Conservation (phyloP, 2,329 filamentous ascomycete species). For the Helotiales sp. region DNA sequence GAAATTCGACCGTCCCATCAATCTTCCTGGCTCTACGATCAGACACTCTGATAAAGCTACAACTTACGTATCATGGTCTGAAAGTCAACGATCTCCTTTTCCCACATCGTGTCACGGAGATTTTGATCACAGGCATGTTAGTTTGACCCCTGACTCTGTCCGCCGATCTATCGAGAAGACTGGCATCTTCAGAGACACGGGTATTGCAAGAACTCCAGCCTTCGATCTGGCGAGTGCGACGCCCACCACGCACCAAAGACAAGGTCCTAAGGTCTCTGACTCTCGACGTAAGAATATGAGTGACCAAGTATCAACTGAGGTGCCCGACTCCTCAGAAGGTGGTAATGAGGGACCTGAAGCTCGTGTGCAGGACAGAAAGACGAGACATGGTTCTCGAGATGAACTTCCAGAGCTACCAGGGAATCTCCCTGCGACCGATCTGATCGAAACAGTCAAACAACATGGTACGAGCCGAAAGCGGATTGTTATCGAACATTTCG, state of each 20-base stretch:
- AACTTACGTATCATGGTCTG: constrained; percentile 39
- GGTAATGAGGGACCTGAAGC: not conserved
- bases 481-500: constrained; percentile 26
- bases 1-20: not conserved
- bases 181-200: constrained; percentile 39
- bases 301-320: not conserved
- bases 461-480: not conserved
- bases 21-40: not conserved
- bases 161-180: constrained; percentile 34
- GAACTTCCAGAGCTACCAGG: not conserved
- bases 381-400: not conserved
- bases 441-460: not conserved
- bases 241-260: not conserved
- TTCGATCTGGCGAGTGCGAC: not conserved
- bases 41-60: constrained; percentile 24
- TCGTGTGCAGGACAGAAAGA: not conserved
- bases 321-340: not conserved
- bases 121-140: constrained; percentile 14
- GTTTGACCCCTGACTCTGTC: constrained; percentile 36
- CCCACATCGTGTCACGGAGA: not conserved
- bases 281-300: not conserved
- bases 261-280: not conserved
- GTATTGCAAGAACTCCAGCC: constrained; percentile 24
- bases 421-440: not conserved
- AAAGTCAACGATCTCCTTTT: constrained; percentile 23